phyloP scores from a whole-genome alignment of 306 rosid genomes.

The Ochetophila trinervis region DNA sequence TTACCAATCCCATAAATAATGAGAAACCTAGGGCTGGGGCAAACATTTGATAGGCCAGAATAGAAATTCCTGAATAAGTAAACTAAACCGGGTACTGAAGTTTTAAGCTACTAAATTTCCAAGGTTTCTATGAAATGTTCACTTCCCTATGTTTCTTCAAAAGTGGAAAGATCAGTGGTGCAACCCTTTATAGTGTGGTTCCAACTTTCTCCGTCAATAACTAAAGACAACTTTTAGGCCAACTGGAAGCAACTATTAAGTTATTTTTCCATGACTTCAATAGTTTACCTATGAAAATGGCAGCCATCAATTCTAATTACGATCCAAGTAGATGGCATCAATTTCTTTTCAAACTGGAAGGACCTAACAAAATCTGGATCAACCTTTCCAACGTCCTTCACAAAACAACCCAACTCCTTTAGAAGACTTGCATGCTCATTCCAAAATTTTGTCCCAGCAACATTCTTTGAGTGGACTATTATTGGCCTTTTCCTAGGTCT shows the following conservation, averaged over 20 bases:
- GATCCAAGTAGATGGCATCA: conserved; percentile 77
- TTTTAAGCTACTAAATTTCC: background rate
- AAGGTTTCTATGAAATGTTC: too few species aligned
- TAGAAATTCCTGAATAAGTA: background rate
- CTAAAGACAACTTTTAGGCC: background rate
- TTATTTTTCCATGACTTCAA: background rate
- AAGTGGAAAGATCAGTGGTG: background rate
- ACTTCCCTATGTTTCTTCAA: background rate
- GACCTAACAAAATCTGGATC: conserved; percentile 67
- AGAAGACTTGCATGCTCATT: conserved; percentile 46
- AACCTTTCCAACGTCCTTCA: conserved; percentile 55
- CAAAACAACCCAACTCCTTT: conserved; percentile 75
- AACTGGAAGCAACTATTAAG: background rate
- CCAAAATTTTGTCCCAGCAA: conserved; percentile 60
- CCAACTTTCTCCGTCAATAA: background rate
- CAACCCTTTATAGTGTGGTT: background rate
- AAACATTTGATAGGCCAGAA: background rate
- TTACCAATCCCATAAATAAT: too few species aligned
- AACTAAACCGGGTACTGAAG: too few species aligned
- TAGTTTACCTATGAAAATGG: conserved; percentile 62
- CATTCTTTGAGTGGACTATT: conserved; percentile 52
- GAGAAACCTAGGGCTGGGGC: too few species aligned
- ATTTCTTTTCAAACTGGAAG: conserved; percentile 55
- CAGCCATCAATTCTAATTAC: conserved; percentile 79
- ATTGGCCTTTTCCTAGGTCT: conserved; percentile 52